Base-by-base conservation (phyloP, 345 rosid species). In the Turnera subulata region DNA sequence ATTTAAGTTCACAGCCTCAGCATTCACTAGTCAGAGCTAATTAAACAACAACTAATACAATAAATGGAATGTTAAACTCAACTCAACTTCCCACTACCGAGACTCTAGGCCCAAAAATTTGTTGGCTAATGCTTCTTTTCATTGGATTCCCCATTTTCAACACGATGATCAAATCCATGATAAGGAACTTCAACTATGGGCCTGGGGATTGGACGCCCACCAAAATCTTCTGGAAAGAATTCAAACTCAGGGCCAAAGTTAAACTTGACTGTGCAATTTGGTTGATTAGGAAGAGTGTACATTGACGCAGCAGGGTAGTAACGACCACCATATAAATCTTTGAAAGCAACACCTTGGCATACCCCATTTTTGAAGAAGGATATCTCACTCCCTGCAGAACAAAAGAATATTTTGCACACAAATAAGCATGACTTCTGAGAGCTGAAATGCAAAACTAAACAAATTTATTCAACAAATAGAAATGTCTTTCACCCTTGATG, bases 291-390 rank as follows among this genome's bases (percentile, higher is more conserved):
- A 62, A 93, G 97, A 53, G 97, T 89, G 68, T 93, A 93, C 97
- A 89, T 87, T 24, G 99, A 93, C 60, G 99, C 99, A 75, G 99
- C 96, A 42, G 99, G 97, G 73, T 80, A 87, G 70, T 93, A 89
- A 68, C 83, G 89, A 50, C 96, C 96, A 19, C 96, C 97, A 56
- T 54, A 66, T 59, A 89, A 63, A 70, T 93, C 91, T 70, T 72
- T 84, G 80, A 80, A 93, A 50, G 99, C 99, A 71, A 85, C 80
- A 48, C 97, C 99, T 76, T 89, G 96, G 64, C 90, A 79, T 46
- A 69, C 73, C 58, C 97, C 99, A 67, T 93, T 87, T 64, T 77
- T 89, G 78, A 85, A 93, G 81, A 93, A 89, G 37, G 90, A 82
- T 75, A 93, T 87, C 80, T 93, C 99, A 68, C 99, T 89, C 23